phyloP scores from a whole-genome alignment of 2,329 filamentous ascomycete genomes.

The Bipolaris sorokiniana region DNA sequence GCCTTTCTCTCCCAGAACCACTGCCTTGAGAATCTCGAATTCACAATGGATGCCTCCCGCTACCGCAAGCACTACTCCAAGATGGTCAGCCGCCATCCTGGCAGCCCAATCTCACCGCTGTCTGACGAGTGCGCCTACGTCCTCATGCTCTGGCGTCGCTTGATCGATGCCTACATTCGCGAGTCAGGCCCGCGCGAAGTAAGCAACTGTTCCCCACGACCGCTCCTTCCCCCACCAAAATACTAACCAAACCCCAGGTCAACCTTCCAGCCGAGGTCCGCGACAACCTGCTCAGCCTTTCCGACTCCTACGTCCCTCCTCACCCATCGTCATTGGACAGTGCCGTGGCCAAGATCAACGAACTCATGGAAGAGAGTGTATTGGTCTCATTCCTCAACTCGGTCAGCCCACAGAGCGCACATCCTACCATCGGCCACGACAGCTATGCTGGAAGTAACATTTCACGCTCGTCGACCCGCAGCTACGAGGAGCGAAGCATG shows the following conservation, averaged over 20 bases:
- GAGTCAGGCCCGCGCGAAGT: constrained; percentile 48
- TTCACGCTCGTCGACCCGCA: constrained; percentile 48
- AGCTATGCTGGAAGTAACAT: constrained; percentile 49
- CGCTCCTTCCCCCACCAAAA: not conserved
- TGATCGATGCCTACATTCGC: constrained; percentile 85
- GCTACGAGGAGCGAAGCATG: constrained; percentile 50
- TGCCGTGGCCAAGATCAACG: constrained; percentile 86
- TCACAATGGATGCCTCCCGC: constrained; percentile 89
- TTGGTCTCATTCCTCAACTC: constrained; percentile 88
- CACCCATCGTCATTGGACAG: constrained; percentile 77
- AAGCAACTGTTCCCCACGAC: constrained; percentile 9
- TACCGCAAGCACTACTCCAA: constrained; percentile 74
- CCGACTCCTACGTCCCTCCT: constrained; percentile 67
- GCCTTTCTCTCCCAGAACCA: constrained; percentile 96
- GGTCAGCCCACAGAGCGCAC: constrained; percentile 58
- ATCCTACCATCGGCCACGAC: constrained; percentile 50
- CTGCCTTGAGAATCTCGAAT: constrained; percentile 94
- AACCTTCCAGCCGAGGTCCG: constrained; percentile 88
- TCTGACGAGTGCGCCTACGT: constrained; percentile 70
- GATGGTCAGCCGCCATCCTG: constrained; percentile 59
- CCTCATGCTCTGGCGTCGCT: constrained; percentile 81
- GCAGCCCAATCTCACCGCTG: constrained; percentile 57
- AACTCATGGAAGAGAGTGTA: constrained; percentile 97
- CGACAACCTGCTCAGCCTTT: constrained; percentile 74
- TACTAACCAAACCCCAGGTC: constrained; percentile 38